phyloP scores from a whole-genome alignment of 139 green algal genomes.

The Tetradesmus obliquus region DNA sequence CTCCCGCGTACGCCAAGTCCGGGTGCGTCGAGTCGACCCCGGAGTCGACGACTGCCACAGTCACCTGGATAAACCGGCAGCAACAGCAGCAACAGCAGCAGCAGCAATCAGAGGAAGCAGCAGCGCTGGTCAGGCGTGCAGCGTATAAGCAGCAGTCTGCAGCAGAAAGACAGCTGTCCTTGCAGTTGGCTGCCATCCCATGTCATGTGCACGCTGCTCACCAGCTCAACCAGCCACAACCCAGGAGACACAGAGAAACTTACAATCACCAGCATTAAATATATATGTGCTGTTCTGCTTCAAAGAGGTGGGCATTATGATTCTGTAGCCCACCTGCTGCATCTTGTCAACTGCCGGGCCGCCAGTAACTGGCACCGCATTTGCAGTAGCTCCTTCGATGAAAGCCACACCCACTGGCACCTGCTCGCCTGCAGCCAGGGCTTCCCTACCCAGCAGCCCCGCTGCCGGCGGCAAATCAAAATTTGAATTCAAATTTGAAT shows the following conservation, averaged over 20 bases:
- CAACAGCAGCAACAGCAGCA: not conserved
- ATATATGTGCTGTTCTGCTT: no score
- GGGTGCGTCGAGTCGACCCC: not conserved
- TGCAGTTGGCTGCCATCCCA: no score
- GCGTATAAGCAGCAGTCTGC: no score
- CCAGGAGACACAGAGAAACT: no score
- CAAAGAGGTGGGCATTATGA: not conserved
- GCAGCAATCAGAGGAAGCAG: no score
- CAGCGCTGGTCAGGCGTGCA: no score
- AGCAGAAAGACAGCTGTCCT: no score
- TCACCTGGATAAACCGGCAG: not conserved
- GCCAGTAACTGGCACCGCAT: not conserved
- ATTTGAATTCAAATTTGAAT: not conserved
- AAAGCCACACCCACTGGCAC: not conserved
- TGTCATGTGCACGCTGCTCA: no score
- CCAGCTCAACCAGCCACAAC: no score
- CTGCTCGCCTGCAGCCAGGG: not conserved
- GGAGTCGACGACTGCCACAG: not conserved
- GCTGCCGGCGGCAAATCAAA: not conserved
- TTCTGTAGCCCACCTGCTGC: not conserved
- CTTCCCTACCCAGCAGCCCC: not conserved
- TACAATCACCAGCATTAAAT: no score
- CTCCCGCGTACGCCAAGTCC: not conserved
- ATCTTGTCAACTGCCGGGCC: not conserved
- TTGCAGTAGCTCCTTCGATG: not conserved